Evolutionary conservation across 345 rosid genomes (phyloP).

Genomic region (Sonneratia caseolaris): DNA sequence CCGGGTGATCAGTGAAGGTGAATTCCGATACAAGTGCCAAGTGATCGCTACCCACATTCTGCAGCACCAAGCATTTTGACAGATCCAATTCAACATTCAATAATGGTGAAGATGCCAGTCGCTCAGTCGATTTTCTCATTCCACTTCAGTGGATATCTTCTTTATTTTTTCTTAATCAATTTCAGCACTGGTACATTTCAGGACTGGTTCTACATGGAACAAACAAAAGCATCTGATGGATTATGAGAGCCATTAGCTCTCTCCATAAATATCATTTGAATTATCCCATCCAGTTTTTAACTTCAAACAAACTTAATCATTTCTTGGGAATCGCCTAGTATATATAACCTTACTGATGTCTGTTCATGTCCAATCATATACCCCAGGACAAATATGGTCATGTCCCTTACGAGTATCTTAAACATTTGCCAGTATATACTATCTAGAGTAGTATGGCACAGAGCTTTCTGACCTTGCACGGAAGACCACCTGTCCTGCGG

Average conservation of each 20-base stretch:
- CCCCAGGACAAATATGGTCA: neutral
- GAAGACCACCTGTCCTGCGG: constrained; percentile 57
- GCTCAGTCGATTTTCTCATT: neutral
- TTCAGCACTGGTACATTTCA: too few species aligned
- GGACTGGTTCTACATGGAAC: neutral
- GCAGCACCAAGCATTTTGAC: constrained; percentile 7
- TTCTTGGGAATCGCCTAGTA: neutral
- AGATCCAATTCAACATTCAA: neutral
- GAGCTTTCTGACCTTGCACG: constrained; percentile 44
- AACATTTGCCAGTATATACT: neutral
- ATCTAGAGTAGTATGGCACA: neutral
- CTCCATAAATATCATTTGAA: neutral
- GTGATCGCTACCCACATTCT: constrained; percentile 80
- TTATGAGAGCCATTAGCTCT: neutral
- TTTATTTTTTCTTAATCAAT: too few species aligned
- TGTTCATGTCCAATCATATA: neutral
- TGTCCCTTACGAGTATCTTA: too few species aligned
- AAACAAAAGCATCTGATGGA: neutral
- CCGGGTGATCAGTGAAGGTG: constrained; percentile 15
- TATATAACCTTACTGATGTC: too few species aligned
- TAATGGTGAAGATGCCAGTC: neutral
- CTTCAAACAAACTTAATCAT: neutral
- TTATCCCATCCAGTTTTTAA: neutral
- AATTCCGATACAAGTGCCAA: constrained; percentile 73
- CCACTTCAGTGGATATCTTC: too few species aligned